Base-by-base conservation (phyloP, 2,329 filamentous ascomycete species). In the Gliomastix tumulicola region DNA sequence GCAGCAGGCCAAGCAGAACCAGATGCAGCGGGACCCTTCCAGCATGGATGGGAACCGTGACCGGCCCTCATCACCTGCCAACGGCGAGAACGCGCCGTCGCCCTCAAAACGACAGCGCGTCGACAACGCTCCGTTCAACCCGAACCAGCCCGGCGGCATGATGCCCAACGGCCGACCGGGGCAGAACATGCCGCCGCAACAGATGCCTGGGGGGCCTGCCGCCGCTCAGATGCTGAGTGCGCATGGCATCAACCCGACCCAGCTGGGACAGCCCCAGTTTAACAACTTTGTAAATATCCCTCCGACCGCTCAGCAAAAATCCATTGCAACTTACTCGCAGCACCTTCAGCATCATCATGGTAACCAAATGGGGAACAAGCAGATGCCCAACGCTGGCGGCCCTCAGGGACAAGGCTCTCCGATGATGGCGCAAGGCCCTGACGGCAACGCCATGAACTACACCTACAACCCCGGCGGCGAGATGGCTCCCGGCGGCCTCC, bases 91-190 rank as follows among this genome's bases (percentile, higher is more conserved):
- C 52, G 88, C 87, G 19, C 88, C 88, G 5, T 97, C 90, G 21
- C 90, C 90, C 3, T 90, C 85, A 44, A 97, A 97, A 68, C 78
- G 89, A 52, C 86, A 82, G 40, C 84, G 89, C 39, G 75, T 95
- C 42, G 80, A 82, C 52, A 76, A 78, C 50, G 71, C 72, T 22
- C 72, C 73, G 9, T 88, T 87, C 62, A 86, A 86, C 55, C 79
- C 81, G 44, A 81, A 80, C 53, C 83, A 82, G 49, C 65, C 65
- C 39, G 69, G 63, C 8, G 25, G 25, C 17, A 84, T 89, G 74
- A 83, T 84, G 64, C 77, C 79, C 38, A 87, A 86, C 60, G 84
- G 83, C 49, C 76, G 78, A 56, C 82, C 81, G 37, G 69, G 60
- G 46, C 80, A 81, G 57, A 81, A 72, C 54, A 86, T 90, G 72